Conservation (phyloP, 2,329 filamentous ascomycete species). For the Geoglossum cookeanum region DNA sequence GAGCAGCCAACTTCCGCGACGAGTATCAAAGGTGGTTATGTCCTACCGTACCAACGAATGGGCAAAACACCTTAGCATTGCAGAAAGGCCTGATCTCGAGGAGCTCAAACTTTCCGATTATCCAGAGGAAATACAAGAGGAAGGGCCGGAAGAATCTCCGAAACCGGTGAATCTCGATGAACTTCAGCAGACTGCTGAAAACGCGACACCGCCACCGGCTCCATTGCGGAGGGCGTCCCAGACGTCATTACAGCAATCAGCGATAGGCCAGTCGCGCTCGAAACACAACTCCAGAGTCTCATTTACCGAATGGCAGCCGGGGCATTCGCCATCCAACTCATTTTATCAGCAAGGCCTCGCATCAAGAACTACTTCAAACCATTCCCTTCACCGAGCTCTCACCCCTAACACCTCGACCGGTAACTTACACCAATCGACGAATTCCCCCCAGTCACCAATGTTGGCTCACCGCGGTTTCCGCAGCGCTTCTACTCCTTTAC, state of each 20-base stretch:
- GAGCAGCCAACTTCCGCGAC: conserved; percentile 45
- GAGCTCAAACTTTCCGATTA: conserved; percentile 33
- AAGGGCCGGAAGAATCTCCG: conserved; percentile 28
- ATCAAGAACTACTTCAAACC: background rate
- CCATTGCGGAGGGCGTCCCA: background rate
- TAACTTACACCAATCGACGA: conserved; percentile 4
- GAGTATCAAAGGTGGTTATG: conserved; percentile 56
- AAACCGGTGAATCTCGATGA: conserved; percentile 45
- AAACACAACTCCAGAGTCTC: background rate
- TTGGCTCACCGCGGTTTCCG: conserved; percentile 11
- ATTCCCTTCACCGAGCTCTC: background rate
- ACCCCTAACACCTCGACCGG: conserved; percentile 3
- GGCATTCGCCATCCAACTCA: background rate
- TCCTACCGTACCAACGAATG: conserved; percentile 88
- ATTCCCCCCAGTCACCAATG: conserved; percentile 6
- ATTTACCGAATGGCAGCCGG: background rate
- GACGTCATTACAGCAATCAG: background rate
- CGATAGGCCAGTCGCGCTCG: background rate
- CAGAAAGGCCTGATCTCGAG: conserved; percentile 52
- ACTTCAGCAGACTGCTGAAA: conserved; percentile 42
- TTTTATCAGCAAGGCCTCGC: background rate
- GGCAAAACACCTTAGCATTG: conserved; percentile 71
- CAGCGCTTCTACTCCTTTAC: conserved; percentile 16
- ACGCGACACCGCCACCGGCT: conserved; percentile 18
- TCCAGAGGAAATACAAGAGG: conserved; percentile 16